Evolutionary conservation across 1,284 basidiomycete species (phyloP), one percentile per base, ranked within the genome.

Genomic region (Cystobasidium sp.): DNA sequence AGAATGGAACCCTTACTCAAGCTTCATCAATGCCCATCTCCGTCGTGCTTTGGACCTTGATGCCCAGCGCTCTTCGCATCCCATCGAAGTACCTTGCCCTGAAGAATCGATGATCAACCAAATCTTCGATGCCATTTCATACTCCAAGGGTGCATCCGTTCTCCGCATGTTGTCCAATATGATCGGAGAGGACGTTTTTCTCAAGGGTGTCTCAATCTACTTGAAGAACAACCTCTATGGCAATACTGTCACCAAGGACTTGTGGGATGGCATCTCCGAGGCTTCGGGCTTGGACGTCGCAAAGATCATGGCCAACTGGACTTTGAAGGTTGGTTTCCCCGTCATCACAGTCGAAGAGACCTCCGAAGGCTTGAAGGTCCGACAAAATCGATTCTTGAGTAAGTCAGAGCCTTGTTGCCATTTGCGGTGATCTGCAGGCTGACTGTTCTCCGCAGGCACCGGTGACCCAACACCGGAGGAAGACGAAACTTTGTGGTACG

Each of bases 361-460:
- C 8, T 83, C 85, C 1, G 87, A 87, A 61, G 89, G 89, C 18
- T 74, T 84, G 55, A 78, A 76, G 41, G 74, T 84, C 61, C 89
- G 90, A 53, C 96, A 99, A 84, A 93, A 97, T 82, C 88, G 96
- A 37, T 98, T 97, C 87, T 85, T 98, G 63, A 91, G 92, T 80
- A 92, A 90, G 3, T 74, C 41, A 18, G 0, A 14, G 31, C 37
- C 20, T 43, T 18, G 46, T n/a, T 53, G 31, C 41, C 44, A n/a
- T n/a, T n/a, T 46, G 49, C 22, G 24, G 41, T 8, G 31, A 56
- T 22, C 41, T 31, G 41, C 2, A 16, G 51, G 41, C 24, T 68
- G 41, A 55, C 37, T 53, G 14, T 24, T 43, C 18, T 14, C 58
- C 22, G 46, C 59, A 75, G 74, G 69, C 46, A 76, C 75, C 39